phyloP scores from a whole-genome alignment of 2,329 filamentous ascomycete genomes.

The Penicillium sp. region DNA sequence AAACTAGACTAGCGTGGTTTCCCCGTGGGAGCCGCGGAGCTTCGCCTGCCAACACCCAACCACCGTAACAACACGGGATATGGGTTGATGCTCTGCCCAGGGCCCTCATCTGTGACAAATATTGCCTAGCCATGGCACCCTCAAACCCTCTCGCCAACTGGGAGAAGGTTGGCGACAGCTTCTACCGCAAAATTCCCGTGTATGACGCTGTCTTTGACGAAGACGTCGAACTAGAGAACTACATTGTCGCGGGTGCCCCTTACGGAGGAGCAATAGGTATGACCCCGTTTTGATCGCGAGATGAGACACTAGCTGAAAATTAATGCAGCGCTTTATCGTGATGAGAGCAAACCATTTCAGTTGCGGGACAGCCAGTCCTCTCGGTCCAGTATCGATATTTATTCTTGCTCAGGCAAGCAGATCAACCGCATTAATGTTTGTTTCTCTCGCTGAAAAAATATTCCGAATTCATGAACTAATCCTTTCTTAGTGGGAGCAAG shows the following conservation, averaged over 20 bases:
- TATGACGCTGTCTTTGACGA: conserved; percentile 93
- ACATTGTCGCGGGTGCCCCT: conserved; percentile 86
- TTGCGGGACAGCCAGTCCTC: conserved; percentile 73
- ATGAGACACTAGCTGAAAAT: not conserved
- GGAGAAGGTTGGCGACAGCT: conserved; percentile 90
- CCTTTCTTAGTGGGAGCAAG: conserved; percentile 76
- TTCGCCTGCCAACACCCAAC: conserved; percentile 22
- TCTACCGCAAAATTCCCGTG: conserved; percentile 92
- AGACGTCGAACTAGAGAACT: conserved; percentile 93
- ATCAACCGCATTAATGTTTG: conserved; percentile 75
- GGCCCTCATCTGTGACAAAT: conserved; percentile 21
- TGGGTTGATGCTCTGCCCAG: conserved; percentile 24
- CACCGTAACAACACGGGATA: conserved; percentile 24
- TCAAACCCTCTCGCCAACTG: conserved; percentile 82
- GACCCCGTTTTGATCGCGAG: conserved; percentile 28
- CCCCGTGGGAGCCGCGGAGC: conserved; percentile 18
- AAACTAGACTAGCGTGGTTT: conserved; percentile 22
- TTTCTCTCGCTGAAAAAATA: not conserved
- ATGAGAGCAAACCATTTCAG: conserved; percentile 81
- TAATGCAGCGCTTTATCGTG: conserved; percentile 76
- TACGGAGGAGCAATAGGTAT: conserved; percentile 93
- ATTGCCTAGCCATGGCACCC: conserved; percentile 46
- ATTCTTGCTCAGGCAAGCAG: conserved; percentile 88
- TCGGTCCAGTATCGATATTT: conserved; percentile 90
- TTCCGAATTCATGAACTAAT: conserved; percentile 6